These are phyloP conservation scores for Botryotinia narcissicola DNA, from an alignment of 2,329 filamentous ascomycete species.

Conservation along the genomic window DNA sequence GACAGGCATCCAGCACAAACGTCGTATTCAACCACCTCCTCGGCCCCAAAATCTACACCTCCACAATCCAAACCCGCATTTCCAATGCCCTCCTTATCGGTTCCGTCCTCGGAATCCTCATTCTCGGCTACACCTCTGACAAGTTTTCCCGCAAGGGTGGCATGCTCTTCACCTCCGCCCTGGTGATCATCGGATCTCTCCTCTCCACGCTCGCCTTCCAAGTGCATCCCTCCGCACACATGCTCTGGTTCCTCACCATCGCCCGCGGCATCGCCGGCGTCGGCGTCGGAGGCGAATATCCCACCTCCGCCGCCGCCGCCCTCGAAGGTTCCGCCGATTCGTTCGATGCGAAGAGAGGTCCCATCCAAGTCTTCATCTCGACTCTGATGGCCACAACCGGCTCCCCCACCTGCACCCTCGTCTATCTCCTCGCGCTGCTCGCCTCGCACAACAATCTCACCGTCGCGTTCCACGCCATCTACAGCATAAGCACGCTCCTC, in stretches of 20 bases:
- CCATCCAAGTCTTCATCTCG: slow-evolving; percentile 12
- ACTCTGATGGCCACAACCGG: slow-evolving; percentile 17
- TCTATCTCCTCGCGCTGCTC: slow-evolving; percentile 37
- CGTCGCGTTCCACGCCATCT: slow-evolving; percentile 35
- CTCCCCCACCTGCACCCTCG: background rate
- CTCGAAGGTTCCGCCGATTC: slow-evolving; percentile 40
- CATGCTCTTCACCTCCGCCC: slow-evolving; percentile 37
- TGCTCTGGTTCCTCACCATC: slow-evolving; percentile 42
- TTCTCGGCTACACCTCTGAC: slow-evolving; percentile 39
- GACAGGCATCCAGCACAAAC: slow-evolving; percentile 37
- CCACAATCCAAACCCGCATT: slow-evolving; percentile 36
- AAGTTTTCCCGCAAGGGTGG: slow-evolving; percentile 39
- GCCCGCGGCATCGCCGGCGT: slow-evolving; percentile 42
- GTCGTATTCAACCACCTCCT: slow-evolving; percentile 39
- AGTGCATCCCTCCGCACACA: slow-evolving; percentile 35
- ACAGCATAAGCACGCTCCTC: slow-evolving; percentile 39
- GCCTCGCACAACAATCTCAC: slow-evolving; percentile 40
- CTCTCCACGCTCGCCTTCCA: slow-evolving; percentile 31
- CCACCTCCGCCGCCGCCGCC: slow-evolving; percentile 41
- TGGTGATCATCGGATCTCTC: slow-evolving; percentile 38
- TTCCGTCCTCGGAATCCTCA: slow-evolving; percentile 38
- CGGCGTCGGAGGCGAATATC: slow-evolving; percentile 42
- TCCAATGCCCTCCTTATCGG: slow-evolving; percentile 39
- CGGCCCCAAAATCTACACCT: slow-evolving; percentile 35
- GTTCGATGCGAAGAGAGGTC: slow-evolving; percentile 12